Percentiles rank a stretch among this genome's conserved stretches.
Conservation (phyloP, 164 flowering plant genomes). For the Magnolia officinalis region DNA sequence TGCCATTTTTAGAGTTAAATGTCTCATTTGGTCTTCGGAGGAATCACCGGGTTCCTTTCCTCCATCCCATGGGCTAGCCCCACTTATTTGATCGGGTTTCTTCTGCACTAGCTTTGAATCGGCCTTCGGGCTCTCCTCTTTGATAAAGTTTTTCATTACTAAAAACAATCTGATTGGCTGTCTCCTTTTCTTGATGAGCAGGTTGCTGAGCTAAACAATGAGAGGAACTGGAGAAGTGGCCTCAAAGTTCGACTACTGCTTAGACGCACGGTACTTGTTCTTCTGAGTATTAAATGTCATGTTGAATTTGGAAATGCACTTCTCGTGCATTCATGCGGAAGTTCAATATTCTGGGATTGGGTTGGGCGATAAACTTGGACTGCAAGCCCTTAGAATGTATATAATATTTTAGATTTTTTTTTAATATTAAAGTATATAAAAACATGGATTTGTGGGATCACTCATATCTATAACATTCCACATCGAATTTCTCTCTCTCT, state of each 20-base stretch:
- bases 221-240: constrained; percentile 87
- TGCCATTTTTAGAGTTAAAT: too few relatives aligned
- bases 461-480: too few relatives aligned
- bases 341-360: neutral
- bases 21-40: too few relatives aligned
- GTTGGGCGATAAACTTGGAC: neutral
- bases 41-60: too few relatives aligned
- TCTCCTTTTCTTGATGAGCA: constrained; percentile 17
- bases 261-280: constrained; percentile 45
- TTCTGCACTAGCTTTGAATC: too few relatives aligned
- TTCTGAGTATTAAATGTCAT: neutral
- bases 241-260: constrained; percentile 70
- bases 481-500: too few relatives aligned
- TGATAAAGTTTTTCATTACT: too few relatives aligned
- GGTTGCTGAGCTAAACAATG: constrained; percentile 82
- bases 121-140: too few relatives aligned
- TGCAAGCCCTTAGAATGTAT: neutral
- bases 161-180: neutral
- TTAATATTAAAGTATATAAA: too few relatives aligned
- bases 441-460: too few relatives aligned
- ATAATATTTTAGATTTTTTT: neutral
- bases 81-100: too few relatives aligned
- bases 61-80: too few relatives aligned
- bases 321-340: neutral
- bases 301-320: neutral